phyloP scores from a whole-genome alignment of 331 rosid genomes.

The Arachis monticola region DNA sequence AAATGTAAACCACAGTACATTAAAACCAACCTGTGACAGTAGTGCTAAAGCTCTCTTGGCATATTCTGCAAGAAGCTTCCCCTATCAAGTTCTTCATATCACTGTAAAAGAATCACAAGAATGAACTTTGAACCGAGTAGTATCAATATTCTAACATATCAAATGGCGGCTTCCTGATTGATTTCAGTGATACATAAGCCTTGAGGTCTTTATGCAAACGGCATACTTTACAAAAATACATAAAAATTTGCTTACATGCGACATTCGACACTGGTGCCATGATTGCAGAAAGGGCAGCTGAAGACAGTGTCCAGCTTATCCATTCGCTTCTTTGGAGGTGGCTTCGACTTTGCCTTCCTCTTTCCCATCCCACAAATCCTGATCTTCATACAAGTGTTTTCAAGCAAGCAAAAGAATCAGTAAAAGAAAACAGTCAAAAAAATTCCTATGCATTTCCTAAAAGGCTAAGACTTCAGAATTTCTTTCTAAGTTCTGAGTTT shows the following conservation, averaged over 20 bases:
- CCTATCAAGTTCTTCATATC: constrained; percentile 94
- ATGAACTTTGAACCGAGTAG: not conserved
- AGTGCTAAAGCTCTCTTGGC: constrained; percentile 89
- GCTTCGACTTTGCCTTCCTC: constrained; percentile 86
- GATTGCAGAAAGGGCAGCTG: constrained; percentile 91
- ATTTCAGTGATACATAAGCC: constrained; percentile 2
- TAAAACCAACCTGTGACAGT: constrained; percentile 69
- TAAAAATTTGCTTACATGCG: constrained; percentile 61
- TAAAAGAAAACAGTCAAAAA: not conserved
- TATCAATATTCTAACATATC: not conserved
- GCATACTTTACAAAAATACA: not conserved
- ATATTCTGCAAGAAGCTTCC: constrained; percentile 83
- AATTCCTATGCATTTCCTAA: constrained; percentile 1
- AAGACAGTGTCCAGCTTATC: constrained; percentile 89
- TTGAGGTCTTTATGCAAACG: not conserved
- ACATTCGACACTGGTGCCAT: constrained; percentile 82
- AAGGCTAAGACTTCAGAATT: not conserved
- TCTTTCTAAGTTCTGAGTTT: not conserved
- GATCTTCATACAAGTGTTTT: not conserved
- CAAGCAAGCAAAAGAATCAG: constrained; percentile 6
- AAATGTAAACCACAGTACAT: constrained; percentile 12
- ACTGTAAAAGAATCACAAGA: constrained; percentile 54
- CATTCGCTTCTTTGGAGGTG: constrained; percentile 78
- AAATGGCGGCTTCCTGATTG: not conserved
- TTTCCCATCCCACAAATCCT: constrained; percentile 64